Evolutionary conservation across 768 basidiomycete genomes (phyloP), one percentile per base, ranked within the genome.

Genomic region (Sarcodon sp.): DNA sequence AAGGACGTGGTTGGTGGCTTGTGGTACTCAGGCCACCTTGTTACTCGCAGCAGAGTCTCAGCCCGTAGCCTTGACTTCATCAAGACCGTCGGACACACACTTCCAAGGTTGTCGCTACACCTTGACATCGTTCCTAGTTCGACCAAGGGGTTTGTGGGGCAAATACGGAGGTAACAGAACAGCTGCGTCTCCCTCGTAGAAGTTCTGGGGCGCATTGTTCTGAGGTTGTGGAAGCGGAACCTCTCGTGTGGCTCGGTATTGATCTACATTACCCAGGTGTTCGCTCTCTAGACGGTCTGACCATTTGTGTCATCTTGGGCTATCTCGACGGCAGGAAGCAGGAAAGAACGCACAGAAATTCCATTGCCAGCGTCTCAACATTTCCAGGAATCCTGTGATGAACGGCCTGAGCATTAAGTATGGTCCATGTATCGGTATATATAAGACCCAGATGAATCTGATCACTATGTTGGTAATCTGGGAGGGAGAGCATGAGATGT

Each of bases 231-330:
- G 90, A 33, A 96, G 64, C 0, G 88, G 85, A 11, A 90, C 79
- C 57, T 96, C 90, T 21, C 83, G 72, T 1, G 85, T 89, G 38
- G 87, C 79, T 18, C 91, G 87, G 61, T 89, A 94, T 56, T 91
- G 89, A 71, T 89, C 88, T 63, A 87, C 78, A 61, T 96, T 96
- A 69, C 87, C 87, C 27, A 93, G 66, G 54, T 96, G 92, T 65
- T 96, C 92, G 64, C 87, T 91, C 62, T 93, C 87, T 37, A 89
- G 65, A 54, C 87, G 86, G 63, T 76, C 83, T 87, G 54, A 13
- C 33, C 4, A 16, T 7, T 7, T 7, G 2, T 27, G 13, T 41
- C 13, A 41, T 15, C 5, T 13, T 41, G 7, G 27, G 39, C 7
- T 9, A 27, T 41, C 1, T 36, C 21, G 8, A n/a, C 45, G 13